These are phyloP conservation scores for Metarhizium brunneum DNA, from an alignment of 2,329 filamentous ascomycete species.

Conservation along the genomic window DNA sequence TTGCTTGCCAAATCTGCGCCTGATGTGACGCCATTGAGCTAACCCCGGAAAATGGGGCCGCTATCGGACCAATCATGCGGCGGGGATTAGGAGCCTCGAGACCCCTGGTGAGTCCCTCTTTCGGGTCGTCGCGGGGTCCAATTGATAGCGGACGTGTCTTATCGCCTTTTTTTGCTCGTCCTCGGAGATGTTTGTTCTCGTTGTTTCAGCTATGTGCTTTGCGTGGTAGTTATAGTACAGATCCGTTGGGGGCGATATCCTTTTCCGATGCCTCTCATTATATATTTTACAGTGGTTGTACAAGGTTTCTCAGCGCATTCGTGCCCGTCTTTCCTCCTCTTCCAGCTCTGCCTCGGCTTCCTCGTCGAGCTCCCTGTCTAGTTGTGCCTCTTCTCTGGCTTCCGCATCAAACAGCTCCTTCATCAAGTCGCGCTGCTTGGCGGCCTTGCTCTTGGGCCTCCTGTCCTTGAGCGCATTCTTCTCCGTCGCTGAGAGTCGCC, in stretches of 20 bases:
- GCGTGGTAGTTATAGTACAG: not conserved
- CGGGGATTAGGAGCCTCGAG: not conserved
- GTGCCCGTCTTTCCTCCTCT: constrained; percentile 1
- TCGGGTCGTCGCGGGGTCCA: not conserved
- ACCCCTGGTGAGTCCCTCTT: too few species aligned
- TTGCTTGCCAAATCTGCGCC: constrained; percentile 7
- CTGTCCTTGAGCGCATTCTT: constrained; percentile 25
- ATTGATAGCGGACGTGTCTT: not conserved
- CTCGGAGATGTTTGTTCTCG: not conserved
- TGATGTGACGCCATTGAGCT: constrained; percentile 25
- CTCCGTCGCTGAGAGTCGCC: constrained; percentile 29
- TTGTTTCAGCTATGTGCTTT: not conserved
- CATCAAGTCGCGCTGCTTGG: constrained; percentile 28
- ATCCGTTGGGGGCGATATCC: not conserved
- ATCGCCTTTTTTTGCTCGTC: not conserved
- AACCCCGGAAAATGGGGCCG: constrained; percentile 8
- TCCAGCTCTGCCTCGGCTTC: constrained; percentile 19
- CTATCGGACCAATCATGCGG: constrained; percentile 13
- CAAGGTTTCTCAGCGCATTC: not conserved
- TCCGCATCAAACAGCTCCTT: constrained; percentile 29
- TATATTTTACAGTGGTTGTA: not conserved
- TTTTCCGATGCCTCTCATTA: not conserved
- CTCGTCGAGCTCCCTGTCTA: constrained; percentile 22
- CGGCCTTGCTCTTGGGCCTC: constrained; percentile 32
- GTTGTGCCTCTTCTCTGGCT: constrained; percentile 19